A percentile compares a stretch with the other conserved stretches of the same genome.
These are phyloP conservation scores for Jimgerdemannia lactiflua DNA, from an alignment of 192 early-diverging fungal species.

Conservation along the genomic window DNA sequence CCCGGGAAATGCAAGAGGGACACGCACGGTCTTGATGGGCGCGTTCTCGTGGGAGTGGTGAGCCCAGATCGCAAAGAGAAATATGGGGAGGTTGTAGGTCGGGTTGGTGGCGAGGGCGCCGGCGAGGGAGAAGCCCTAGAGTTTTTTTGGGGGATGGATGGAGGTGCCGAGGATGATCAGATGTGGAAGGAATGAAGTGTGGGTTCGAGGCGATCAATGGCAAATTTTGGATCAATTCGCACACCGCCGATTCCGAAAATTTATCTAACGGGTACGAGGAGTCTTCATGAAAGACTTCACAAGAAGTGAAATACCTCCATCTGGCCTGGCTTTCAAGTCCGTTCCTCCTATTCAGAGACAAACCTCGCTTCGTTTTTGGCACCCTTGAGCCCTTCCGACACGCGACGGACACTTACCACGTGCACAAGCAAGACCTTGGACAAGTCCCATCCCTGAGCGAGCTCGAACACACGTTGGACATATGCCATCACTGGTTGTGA, in stretches of 20 bases:
- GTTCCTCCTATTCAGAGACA: no score
- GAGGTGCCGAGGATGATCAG: neutral
- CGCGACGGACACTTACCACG: neutral
- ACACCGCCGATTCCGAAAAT: no score
- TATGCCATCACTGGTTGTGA: neutral
- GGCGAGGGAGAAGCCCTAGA: constrained; percentile 43
- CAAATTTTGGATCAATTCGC: no score
- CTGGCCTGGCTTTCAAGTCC: no score
- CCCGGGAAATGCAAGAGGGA: neutral
- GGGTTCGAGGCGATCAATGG: no score
- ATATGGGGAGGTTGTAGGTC: constrained; percentile 48
- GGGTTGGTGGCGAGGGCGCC: constrained; percentile 43
- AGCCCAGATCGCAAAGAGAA: constrained; percentile 52
- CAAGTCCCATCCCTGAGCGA: neutral
- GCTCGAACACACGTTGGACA: neutral
- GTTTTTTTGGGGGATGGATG: neutral
- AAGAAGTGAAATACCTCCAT: no score
- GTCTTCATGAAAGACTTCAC: no score
- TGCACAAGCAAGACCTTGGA: neutral
- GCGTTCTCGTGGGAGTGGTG: constrained; percentile 45
- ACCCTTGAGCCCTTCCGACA: neutral
- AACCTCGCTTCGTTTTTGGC: neutral
- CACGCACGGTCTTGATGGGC: constrained; percentile 44
- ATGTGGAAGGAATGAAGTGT: neutral
- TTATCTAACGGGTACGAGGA: no score